Conservation (phyloP, 768 basidiomycete species). For the Steccherinum ochraceum region DNA sequence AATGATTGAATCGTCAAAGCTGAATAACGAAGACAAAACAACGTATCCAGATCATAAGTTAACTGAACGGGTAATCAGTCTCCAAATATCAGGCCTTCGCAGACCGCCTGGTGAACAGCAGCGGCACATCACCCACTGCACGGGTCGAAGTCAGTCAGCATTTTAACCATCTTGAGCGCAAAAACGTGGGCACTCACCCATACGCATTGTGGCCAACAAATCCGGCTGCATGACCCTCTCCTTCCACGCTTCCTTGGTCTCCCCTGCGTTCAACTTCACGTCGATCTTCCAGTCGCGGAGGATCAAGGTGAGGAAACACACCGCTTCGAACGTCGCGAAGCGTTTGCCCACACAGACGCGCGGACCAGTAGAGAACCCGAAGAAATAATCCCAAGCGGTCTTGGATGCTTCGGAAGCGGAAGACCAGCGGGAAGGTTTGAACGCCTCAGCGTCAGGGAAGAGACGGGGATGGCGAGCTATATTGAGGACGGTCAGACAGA, state of each 20-base stretch:
- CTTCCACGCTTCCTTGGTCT: conserved; percentile 19
- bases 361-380: conserved; percentile 22
- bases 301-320: conserved; percentile 20
- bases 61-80: no score
- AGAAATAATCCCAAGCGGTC: conserved; percentile 8
- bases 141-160: background rate
- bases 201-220: background rate
- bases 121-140: conserved; percentile 7
- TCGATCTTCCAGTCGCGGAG: conserved; percentile 26
- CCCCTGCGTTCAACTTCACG: conserved; percentile 13
- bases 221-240: conserved; percentile 7
- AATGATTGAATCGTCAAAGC: no score
- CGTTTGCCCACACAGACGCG: conserved; percentile 24
- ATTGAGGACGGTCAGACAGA: background rate
- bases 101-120: conserved; percentile 9
- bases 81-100: background rate
- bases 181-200: background rate
- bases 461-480: conserved; percentile 20
- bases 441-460: conserved; percentile 23
- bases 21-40: no score
- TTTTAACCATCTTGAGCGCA: background rate
- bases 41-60: no score
- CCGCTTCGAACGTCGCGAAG: conserved; percentile 22
- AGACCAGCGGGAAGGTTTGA: conserved; percentile 24
- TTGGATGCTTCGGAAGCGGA: background rate